Conservation (phyloP, 2,329 filamentous ascomycete species). For the Aspergillus vadensis region DNA sequence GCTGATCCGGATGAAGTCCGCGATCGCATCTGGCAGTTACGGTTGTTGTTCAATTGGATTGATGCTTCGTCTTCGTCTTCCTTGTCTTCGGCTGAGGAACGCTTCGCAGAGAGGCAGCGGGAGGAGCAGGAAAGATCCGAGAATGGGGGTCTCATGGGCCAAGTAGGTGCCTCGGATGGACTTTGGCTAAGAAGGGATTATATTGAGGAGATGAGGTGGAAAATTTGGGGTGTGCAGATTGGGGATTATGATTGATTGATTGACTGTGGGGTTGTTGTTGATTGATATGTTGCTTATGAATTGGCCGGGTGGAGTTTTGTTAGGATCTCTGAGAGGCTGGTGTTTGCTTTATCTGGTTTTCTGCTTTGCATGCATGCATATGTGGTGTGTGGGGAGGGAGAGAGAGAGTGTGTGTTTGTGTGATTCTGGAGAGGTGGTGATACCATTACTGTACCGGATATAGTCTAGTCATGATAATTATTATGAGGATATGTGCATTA, state of each 20-base stretch:
- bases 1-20: constrained; percentile 49
- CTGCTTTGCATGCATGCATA: background rate
- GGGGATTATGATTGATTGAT: constrained; percentile 14
- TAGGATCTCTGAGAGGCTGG: background rate
- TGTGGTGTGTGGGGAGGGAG: too few relatives aligned
- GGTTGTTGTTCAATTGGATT: constrained; percentile 67
- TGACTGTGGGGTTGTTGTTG: background rate
- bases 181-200: constrained; percentile 44
- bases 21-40: constrained; percentile 64
- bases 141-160: constrained; percentile 1
- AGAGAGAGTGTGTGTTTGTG: background rate
- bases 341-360: background rate
- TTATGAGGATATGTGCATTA: too few relatives aligned
- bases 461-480: too few relatives aligned
- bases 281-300: constrained; percentile 2
- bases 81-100: constrained; percentile 32
- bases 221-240: constrained; percentile 44
- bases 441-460: too few relatives aligned
- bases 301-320: background rate
- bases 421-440: background rate
- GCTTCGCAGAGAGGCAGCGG: constrained; percentile 37
- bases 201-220: constrained; percentile 45
- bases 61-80: constrained; percentile 38
- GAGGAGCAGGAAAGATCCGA: background rate
- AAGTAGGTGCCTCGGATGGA: constrained; percentile 24